These are phyloP conservation scores for Candida sphagnicola DNA, from an alignment of 805 yeast species.

Conservation along the genomic window DNA sequence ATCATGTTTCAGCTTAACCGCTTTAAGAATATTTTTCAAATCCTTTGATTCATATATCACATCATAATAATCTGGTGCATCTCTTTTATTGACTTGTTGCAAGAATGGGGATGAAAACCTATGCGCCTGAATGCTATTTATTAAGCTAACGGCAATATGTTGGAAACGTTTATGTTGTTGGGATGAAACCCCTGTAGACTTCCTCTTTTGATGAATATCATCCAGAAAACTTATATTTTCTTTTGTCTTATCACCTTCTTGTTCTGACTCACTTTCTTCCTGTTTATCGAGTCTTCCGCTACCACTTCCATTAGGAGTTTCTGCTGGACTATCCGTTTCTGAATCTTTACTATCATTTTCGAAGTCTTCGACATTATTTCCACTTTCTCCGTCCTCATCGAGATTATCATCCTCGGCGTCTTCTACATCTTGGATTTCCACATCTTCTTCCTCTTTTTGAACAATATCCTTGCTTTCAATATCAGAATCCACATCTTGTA, in stretches of 20 bases:
- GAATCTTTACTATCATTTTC: constrained; percentile 9
- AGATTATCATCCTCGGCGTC: constrained; percentile 8
- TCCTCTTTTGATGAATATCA: constrained; percentile 6
- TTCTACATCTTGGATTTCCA: constrained; percentile 3
- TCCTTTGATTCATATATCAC: constrained; percentile 65
- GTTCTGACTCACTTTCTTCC: constrained; percentile 5
- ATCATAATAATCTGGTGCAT: constrained; percentile 66
- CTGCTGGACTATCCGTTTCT: constrained; percentile 10
- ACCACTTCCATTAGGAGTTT: constrained; percentile 5
- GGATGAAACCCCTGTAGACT: not conserved
- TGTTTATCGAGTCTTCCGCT: constrained; percentile 4
- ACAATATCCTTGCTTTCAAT: constrained; percentile 4
- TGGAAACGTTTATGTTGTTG: constrained; percentile 51
- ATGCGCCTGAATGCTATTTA: constrained; percentile 64
- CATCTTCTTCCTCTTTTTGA: constrained; percentile 1
- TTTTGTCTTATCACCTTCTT: constrained; percentile 5
- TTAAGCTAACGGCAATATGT: constrained; percentile 54
- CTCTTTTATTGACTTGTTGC: constrained; percentile 62
- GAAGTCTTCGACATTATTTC: constrained; percentile 5
- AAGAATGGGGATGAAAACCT: constrained; percentile 71
- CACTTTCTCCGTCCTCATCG: constrained; percentile 7
- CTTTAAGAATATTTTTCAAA: constrained; percentile 55
- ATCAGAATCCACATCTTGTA: constrained; percentile 3
- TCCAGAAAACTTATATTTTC: constrained; percentile 4
- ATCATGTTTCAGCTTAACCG: constrained; percentile 42